Percentiles rank a stretch among this genome's conserved stretches.
phyloP scores from a whole-genome alignment of 345 rosid species.

The Populus euphratica region DNA sequence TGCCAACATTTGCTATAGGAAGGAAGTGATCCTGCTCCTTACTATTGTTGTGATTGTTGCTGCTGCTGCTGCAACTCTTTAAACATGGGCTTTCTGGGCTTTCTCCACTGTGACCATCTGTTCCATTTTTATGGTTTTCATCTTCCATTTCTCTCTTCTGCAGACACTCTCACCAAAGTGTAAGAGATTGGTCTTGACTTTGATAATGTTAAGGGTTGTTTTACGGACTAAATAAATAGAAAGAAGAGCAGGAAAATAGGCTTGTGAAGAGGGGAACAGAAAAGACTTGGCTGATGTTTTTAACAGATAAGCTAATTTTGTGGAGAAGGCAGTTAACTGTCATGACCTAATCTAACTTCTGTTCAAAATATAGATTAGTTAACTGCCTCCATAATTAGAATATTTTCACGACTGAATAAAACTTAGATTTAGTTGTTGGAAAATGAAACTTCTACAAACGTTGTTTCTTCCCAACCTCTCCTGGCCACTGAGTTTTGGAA shows the following conservation, averaged over 20 bases:
- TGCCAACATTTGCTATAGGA: slow-evolving; percentile 20
- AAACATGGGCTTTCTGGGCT: slow-evolving; percentile 56
- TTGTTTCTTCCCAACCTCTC: not conserved
- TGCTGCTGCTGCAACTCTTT: slow-evolving; percentile 19
- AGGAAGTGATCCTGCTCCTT: slow-evolving; percentile 22
- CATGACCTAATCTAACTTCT: not conserved
- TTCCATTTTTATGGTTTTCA: slow-evolving; percentile 43
- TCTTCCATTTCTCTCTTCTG: slow-evolving; percentile 42
- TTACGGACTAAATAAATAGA: slow-evolving; percentile 25
- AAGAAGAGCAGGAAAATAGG: slow-evolving; percentile 42
- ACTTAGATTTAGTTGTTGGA: not conserved
- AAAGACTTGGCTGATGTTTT: slow-evolving; percentile 19
- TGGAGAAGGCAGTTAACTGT: not conserved
- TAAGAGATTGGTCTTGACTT: slow-evolving; percentile 12
- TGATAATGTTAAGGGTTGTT: not conserved
- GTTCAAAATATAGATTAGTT: not conserved
- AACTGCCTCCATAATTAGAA: not conserved
- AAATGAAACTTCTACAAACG: not conserved
- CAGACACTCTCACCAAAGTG: not conserved
- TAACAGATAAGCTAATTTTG: slow-evolving; percentile 35
- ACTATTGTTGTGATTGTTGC: slow-evolving; percentile 18
- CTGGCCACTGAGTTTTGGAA: no score
- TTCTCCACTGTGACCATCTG: slow-evolving; percentile 19
- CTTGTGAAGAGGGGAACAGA: slow-evolving; percentile 24
- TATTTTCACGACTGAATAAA: no score